Base-by-base conservation (phyloP, 768 basidiomycete species). In the Leccinum imitatum region DNA sequence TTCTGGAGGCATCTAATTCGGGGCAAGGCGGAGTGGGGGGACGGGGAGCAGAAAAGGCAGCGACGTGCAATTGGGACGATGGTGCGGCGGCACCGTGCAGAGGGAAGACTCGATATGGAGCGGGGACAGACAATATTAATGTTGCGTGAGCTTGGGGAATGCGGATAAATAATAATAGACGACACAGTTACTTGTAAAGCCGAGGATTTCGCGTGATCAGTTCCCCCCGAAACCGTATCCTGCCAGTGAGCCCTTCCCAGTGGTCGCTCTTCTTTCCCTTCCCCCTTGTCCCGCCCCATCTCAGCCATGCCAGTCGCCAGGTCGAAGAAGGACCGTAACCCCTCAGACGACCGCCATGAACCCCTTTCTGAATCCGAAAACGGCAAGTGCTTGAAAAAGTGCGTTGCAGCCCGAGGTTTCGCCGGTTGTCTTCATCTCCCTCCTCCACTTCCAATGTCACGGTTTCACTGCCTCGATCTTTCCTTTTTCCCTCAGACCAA, bases 341-440 rank as follows among this genome's bases (percentile, higher is more conserved):
- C 51, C 19, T 33, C 51, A 19, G 51, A 52, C 85, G 86, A 87
- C 80, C 86, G 86, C 72, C 76, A 82, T 78, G 82, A 84, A 73
- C 35, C 41, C 65, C 69, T 75, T 73, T 72, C 84, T 82, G 85
- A 87, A 81, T 72, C 84, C 82, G 85, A 87, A 81, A 87, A 82
- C 76, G 84, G 80, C 79, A 89, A 85, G 78, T 82, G 80, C 77
- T 90, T 89, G 80, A 82, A 87, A 84, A 90, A 90, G 88, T 90
- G 77, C 75, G 88, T 84, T 60, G 19, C 56, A 60, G 78, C 79
- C 68, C 65, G 84, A 84, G 58, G 65, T 82, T 86, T 84, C 78
- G 77, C 85, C 85, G 83, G 69, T 44, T 66, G 69, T 73, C 58
- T 60, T 60, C 47, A 39, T 47, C 48, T 17, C 31, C 35, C 30